Evolutionary conservation across 2,329 filamentous ascomycete genomes (phyloP).

Genomic region (Pseudogymnoascus sp.): DNA sequence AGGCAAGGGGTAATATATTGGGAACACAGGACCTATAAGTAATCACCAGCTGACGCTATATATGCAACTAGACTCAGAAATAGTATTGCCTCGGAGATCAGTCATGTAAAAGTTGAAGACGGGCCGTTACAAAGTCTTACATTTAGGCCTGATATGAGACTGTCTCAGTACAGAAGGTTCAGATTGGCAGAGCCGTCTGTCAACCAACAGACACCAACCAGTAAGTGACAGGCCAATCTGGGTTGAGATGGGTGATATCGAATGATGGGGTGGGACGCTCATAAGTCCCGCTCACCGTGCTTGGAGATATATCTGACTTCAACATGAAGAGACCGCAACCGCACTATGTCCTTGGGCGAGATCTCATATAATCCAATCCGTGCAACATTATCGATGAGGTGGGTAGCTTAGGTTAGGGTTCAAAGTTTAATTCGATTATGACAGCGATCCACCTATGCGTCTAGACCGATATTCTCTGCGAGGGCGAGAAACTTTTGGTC

Average conservation of each 20-base stretch:
- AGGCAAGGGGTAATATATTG: background rate
- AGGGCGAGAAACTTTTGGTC: background rate
- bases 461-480: background rate
- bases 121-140: background rate
- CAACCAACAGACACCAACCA: background rate
- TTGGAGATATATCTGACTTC: background rate
- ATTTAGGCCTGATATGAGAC: background rate
- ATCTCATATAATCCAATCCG: background rate
- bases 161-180: background rate
- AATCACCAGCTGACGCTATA: background rate
- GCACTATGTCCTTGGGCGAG: background rate
- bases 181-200: background rate
- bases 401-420: background rate
- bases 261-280: background rate
- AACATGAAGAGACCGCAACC: background rate
- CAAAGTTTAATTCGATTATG: background rate
- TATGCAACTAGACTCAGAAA: background rate
- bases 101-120: background rate
- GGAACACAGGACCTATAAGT: background rate
- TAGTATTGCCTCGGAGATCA: background rate
- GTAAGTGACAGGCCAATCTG: background rate
- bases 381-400: background rate
- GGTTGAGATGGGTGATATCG: background rate
- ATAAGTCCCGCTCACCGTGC: background rate
- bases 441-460: background rate